Base-by-base conservation (phyloP, 192 early-diverging fungal genomes). In the Rhizoclosmatium globosum region DNA sequence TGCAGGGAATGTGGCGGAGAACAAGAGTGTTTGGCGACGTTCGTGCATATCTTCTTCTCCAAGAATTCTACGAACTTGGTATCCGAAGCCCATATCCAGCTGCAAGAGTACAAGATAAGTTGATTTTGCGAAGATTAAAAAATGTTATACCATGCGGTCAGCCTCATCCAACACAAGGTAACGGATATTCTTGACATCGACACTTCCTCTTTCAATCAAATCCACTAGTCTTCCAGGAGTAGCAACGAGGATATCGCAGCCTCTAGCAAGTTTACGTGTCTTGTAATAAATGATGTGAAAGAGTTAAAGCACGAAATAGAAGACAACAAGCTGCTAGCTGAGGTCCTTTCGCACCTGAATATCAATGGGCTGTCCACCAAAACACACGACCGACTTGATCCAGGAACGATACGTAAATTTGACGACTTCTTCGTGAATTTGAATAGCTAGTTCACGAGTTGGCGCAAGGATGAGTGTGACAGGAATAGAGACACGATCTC, bases 151-250 rank as follows among this genome's bases (percentile, higher is more conserved):
- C 93, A 93, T 53, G 92, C 94, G 88, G 85, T 97, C 95, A 0
- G 95, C 95, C 85, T 97, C 96, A 76, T 96, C 95, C 91, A 97
- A 88, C 59, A 97, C 91, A 81, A 98, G 83, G 79, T 94, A 96
- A 82, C 95, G 95, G 17, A 98, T 82, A 42, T 91, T 92, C 45
- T 92, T 89, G 81, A 98, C 86, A 58, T 90, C 92, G 74, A 97
- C 96, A 19, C 95, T 96, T 21, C 95, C 96, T 82, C 95, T 94
- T 81, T 98, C 95, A 73, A 98, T 78, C 78, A 96, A 95, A 83
- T 97, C 96, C 74, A 95, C 92, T 73, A 98, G 81, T 59, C 96
- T 89, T n/a, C 96, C 96, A 6, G 96, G 96, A 3, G 96, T 98
- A 76, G 94, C 94, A 50, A 98, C 93, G 39, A 96, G 85, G 17